Evolutionary conservation across 352 stramenopile genomes (phyloP).

Genomic region (Globisporangium heterothallicum): DNA sequence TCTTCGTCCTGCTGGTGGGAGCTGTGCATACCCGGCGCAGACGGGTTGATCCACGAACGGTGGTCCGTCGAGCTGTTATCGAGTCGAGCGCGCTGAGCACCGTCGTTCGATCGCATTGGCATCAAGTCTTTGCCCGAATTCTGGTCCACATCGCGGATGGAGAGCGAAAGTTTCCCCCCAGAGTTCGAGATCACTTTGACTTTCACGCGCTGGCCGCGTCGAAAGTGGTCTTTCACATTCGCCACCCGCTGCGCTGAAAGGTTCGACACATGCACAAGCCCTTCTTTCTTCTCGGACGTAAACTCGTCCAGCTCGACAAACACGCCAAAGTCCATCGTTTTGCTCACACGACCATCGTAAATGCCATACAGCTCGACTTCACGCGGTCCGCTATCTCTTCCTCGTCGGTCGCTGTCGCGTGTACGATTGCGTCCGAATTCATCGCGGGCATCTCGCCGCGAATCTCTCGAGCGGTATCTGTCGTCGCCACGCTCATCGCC

Average conservation of each 20-base stretch:
- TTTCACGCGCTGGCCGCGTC: constrained; percentile 89
- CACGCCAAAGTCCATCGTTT: constrained; percentile 96
- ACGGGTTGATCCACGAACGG: constrained; percentile 81
- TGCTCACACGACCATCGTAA: constrained; percentile 91
- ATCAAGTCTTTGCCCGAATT: constrained; percentile 92
- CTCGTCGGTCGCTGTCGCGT: constrained; percentile 10
- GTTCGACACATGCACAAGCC: constrained; percentile 94
- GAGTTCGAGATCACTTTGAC: constrained; percentile 96
- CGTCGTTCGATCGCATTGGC: constrained; percentile 82
- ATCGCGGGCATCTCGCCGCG: constrained; percentile 25
- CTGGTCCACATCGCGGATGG: constrained; percentile 97
- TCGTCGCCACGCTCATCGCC: constrained; percentile 20
- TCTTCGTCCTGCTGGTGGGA: constrained; percentile 55
- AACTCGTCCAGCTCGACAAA: constrained; percentile 92
- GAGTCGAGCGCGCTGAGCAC: constrained; percentile 42
- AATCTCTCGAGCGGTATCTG: constrained; percentile 12
- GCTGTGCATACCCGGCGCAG: constrained; percentile 75
- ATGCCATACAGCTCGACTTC: constrained; percentile 91
- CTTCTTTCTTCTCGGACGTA: constrained; percentile 71
- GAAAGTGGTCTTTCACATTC: constrained; percentile 86
- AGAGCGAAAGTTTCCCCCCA: constrained; percentile 89
- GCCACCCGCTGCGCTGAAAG: constrained; percentile 83
- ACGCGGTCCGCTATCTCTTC: constrained; percentile 16
- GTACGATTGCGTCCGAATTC: constrained; percentile 14
- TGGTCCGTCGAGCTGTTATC: constrained; percentile 49